A percentile compares a stretch with the other conserved stretches of the same genome.
phyloP scores from a whole-genome alignment of 2,329 filamentous ascomycete genomes.

The Ophiostoma populinum region DNA sequence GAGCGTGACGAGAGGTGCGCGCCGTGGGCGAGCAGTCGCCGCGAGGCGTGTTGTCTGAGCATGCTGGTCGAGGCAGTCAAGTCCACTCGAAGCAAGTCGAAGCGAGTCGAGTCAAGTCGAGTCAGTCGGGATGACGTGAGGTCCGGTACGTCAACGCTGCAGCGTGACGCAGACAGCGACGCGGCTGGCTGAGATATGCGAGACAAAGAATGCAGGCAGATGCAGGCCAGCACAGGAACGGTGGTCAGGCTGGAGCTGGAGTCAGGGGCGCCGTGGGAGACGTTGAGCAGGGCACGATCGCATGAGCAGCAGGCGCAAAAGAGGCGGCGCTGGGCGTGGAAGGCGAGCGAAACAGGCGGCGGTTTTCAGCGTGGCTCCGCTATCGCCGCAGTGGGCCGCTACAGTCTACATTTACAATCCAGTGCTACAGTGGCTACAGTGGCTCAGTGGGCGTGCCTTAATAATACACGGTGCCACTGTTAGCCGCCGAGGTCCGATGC shows the following conservation, averaged over 20 bases:
- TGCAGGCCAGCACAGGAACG: too few species aligned
- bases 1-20: background rate
- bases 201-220: too few species aligned
- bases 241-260: too few species aligned
- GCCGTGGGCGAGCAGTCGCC: slow-evolving; percentile 9
- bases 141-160: too few species aligned
- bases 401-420: background rate
- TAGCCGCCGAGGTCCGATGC: slow-evolving; percentile 6
- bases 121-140: too few species aligned
- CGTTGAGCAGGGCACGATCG: background rate
- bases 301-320: slow-evolving; percentile 5
- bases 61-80: slow-evolving; percentile 10
- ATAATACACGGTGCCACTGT: slow-evolving; percentile 9
- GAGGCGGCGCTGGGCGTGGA: slow-evolving; percentile 7
- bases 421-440: too few species aligned
- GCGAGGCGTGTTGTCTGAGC: slow-evolving; percentile 11
- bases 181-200: too few species aligned
- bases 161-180: too few species aligned
- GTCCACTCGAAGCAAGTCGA: too few species aligned
- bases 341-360: slow-evolving; percentile 8
- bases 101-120: too few species aligned
- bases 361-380: slow-evolving; percentile 7
- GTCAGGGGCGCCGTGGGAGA: too few species aligned
- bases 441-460: slow-evolving; percentile 8
- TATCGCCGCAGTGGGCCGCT: slow-evolving; percentile 6